Base-by-base conservation (phyloP, 1,284 basidiomycete genomes). In the Athelia psychrophila region DNA sequence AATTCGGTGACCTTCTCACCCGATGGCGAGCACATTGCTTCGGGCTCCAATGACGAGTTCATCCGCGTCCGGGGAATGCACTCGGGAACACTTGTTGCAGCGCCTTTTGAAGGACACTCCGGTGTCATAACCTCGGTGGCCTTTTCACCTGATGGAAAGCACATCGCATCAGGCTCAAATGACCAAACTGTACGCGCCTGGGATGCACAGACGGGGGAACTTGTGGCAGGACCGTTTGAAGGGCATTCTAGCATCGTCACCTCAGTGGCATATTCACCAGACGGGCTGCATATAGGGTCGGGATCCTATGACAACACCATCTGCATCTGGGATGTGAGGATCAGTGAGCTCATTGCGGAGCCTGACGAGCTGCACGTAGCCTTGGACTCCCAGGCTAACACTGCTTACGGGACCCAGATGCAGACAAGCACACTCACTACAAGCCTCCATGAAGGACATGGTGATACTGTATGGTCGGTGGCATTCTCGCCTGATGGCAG, bases 21-120 rank as follows among this genome's bases (percentile, higher is more conserved):
- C 15, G 59, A 60, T 49, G 58, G 58, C 3, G 36, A 30, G 44
- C 40, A 48, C 19, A 47, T 60, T 20, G 50, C 38, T 12, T 56
- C 58, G 3, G 56, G 50, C 16, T 57, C 57, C 9, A 18, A 51
- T 3, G 55, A 55, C 24, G 38, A 45, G 13, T 50, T 44, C 8
- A 32, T 60, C 16, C 24, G 48, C 18, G 32, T 58, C 5, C n/a
- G 38, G 38, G 38, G n/a, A 8, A n/a, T 16, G 9, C n/a, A n/a
- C 8, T 18, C 38, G n/a, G 38, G 38, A 18, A 9, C 16, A 42
- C 27, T 30, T 13, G 8, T 42, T 42, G 6, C n/a, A 6, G n/a
- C 5, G 16, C 38, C 38, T 6, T 42, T 42, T 22, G n/a, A 42
- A 42, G 20, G 38, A 6, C 38, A n/a, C 38, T 8, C 8, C 38